Evolutionary conservation across 139 green algal species (phyloP).

Genomic region (Monoraphidium neglectum): DNA sequence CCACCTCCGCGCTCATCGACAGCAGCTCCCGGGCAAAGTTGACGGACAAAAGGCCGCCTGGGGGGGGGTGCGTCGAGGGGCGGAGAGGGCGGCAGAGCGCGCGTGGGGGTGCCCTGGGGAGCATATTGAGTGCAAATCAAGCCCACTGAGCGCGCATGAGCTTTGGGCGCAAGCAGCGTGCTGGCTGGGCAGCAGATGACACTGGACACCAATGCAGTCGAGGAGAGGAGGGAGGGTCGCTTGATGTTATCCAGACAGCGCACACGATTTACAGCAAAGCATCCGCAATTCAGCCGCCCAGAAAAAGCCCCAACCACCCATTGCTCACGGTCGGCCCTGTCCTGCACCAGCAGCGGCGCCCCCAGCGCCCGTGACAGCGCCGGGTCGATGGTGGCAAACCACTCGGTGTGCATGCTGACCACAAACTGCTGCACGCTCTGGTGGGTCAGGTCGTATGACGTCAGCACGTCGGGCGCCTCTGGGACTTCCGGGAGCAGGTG

Average conservation of each 20-base stretch:
- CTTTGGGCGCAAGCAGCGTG: too few species aligned
- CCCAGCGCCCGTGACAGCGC: constrained; percentile 65
- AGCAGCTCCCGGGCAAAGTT: constrained; percentile 85
- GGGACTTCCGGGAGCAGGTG: constrained; percentile 66
- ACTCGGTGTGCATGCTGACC: constrained; percentile 77
- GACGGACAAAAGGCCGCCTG: constrained; percentile 71
- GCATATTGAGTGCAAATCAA: too few species aligned
- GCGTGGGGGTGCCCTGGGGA: too few species aligned
- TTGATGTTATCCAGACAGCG: too few species aligned
- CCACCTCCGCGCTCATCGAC: constrained; percentile 69
- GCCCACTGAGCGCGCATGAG: too few species aligned
- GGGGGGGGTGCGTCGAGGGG: background rate
- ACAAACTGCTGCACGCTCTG: constrained; percentile 82
- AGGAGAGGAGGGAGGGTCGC: too few species aligned
- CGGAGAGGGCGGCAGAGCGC: too few species aligned
- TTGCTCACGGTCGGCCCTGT: constrained; percentile 50
- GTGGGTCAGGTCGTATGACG: constrained; percentile 69
- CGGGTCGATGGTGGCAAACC: constrained; percentile 70
- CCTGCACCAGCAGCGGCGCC: constrained; percentile 65
- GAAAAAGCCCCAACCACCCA: background rate
- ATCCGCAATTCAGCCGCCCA: too few species aligned
- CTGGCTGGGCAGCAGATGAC: too few species aligned
- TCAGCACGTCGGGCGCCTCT: constrained; percentile 60
- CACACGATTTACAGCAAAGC: too few species aligned
- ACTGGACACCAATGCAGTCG: too few species aligned